Conservation (phyloP, 495 filamentous ascomycete species). For the Aspergillus bertholletiae region DNA sequence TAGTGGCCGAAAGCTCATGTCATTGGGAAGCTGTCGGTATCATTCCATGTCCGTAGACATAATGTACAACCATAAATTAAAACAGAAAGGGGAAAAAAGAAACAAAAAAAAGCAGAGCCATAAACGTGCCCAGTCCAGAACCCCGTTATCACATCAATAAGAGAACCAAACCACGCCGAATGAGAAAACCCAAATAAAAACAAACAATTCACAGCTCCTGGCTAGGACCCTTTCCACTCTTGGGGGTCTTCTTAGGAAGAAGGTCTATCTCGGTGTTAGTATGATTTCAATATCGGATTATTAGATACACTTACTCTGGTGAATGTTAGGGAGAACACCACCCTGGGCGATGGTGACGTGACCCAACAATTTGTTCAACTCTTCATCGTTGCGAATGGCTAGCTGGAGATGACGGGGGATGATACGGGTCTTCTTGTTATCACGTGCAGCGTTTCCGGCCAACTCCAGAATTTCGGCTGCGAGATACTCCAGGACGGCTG, state of each 20-base stretch:
- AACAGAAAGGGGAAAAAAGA: too few relatives aligned
- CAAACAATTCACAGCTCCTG: constrained; percentile 76
- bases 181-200: constrained; percentile 52
- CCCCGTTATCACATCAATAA: constrained; percentile 84
- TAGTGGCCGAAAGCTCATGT: constrained; percentile 1
- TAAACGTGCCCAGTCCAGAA: constrained; percentile 75
- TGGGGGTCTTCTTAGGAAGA: constrained; percentile 95
- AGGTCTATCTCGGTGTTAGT: constrained; percentile 60
- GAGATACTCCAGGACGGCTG: constrained; percentile 97
- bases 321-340: constrained; percentile 98
- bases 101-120: constrained; percentile 69
- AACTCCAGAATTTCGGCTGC: constrained; percentile 98
- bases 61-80: constrained; percentile 89
- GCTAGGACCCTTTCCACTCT: constrained; percentile 83
- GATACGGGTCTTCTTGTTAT: constrained; percentile 99
- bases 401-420: constrained; percentile 99
- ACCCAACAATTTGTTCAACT: constrained; percentile 99
- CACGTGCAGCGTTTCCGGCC: constrained; percentile 96
- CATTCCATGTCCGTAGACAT: constrained; percentile 70
- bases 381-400: constrained; percentile 99
- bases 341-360: constrained; percentile 99
- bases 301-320: constrained; percentile 73
- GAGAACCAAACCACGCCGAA: constrained; percentile 60
- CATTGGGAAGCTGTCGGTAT: constrained; percentile 34
- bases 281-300: constrained; percentile 38